phyloP scores from a whole-genome alignment of 2,329 filamentous ascomycete species.

The Arthrobotrys megalospora region DNA sequence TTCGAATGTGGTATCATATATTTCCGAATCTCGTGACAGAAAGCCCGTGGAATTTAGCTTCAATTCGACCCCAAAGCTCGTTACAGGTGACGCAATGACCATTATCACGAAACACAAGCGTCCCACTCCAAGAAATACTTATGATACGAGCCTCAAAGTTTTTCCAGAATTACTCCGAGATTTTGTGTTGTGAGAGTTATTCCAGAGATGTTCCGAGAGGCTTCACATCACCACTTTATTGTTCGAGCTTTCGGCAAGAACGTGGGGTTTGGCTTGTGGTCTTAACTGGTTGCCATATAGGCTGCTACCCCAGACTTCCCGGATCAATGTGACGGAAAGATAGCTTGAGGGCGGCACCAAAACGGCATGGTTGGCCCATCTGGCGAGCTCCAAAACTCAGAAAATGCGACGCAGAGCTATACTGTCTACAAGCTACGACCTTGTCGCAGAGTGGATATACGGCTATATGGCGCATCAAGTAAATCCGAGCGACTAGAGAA shows the following conservation, averaged over 20 bases:
- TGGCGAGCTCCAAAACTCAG: slow-evolving; percentile 58
- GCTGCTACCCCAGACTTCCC: slow-evolving; percentile 54
- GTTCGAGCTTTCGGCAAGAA: background rate
- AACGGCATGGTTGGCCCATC: slow-evolving; percentile 47
- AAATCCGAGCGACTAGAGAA: slow-evolving; percentile 60
- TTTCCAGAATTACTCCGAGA: slow-evolving; percentile 52
- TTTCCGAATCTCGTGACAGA: slow-evolving; percentile 35
- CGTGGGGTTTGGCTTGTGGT: slow-evolving; percentile 43
- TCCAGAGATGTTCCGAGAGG: slow-evolving; percentile 56
- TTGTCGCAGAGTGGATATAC: slow-evolving; percentile 54
- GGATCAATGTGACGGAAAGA: slow-evolving; percentile 60
- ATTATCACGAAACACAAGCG: slow-evolving; percentile 40
- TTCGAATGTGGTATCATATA: background rate
- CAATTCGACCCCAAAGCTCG: slow-evolving; percentile 2
- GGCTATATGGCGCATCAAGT: slow-evolving; percentile 61
- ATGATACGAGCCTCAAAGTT: slow-evolving; percentile 34
- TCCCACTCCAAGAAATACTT: background rate
- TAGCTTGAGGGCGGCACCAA: slow-evolving; percentile 52
- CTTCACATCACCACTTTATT: slow-evolving; percentile 17
- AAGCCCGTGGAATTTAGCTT: slow-evolving; percentile 20
- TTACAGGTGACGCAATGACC: slow-evolving; percentile 43
- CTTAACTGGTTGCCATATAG: slow-evolving; percentile 27
- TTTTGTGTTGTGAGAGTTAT: slow-evolving; percentile 51
- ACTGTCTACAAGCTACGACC: slow-evolving; percentile 57
- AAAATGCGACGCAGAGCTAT: slow-evolving; percentile 49